Percentiles rank a stretch among this genome's conserved stretches.
Conservation (phyloP, 352 stramenopile species). For the Phytophthora pistaciae region DNA sequence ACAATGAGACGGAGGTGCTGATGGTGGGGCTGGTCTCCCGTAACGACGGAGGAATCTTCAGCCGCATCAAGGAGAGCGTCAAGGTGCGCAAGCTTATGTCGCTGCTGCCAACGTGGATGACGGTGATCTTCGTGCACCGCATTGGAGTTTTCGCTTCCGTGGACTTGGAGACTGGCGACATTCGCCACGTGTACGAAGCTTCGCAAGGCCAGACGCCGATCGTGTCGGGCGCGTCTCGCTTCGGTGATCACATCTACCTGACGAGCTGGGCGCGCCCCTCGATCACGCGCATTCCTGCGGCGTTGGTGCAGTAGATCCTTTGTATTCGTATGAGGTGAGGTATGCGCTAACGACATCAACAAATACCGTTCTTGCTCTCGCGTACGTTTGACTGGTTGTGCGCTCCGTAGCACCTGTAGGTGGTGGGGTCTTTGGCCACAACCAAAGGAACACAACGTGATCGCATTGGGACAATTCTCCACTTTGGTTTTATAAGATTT, state of each 20-base stretch:
- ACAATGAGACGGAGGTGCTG: conserved; percentile 41
- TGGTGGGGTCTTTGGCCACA: background rate
- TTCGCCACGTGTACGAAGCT: conserved; percentile 58
- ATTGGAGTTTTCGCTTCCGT: conserved; percentile 53
- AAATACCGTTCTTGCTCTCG: background rate
- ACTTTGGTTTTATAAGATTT: background rate
- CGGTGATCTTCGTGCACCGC: conserved; percentile 40
- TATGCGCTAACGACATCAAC: background rate
- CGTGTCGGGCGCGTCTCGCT: conserved; percentile 48
- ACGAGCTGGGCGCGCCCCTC: conserved; percentile 51
- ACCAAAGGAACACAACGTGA: background rate
- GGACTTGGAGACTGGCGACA: conserved; percentile 53
- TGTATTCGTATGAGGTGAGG: background rate
- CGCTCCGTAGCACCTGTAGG: background rate
- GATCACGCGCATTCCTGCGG: conserved; percentile 58
- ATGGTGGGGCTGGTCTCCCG: conserved; percentile 52
- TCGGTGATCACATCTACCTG: conserved; percentile 67
- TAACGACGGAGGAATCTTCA: conserved; percentile 43
- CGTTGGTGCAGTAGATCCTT: conserved; percentile 33
- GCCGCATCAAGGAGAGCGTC: conserved; percentile 37
- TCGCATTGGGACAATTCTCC: background rate
- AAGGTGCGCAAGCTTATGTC: conserved; percentile 71
- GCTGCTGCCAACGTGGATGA: conserved; percentile 50
- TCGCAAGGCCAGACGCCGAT: conserved; percentile 45
- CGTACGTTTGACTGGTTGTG: background rate